A percentile compares a stretch with the other conserved stretches of the same genome.
phyloP scores from a whole-genome alignment of 768 basidiomycete genomes.

The Naganishia friedmannii region DNA sequence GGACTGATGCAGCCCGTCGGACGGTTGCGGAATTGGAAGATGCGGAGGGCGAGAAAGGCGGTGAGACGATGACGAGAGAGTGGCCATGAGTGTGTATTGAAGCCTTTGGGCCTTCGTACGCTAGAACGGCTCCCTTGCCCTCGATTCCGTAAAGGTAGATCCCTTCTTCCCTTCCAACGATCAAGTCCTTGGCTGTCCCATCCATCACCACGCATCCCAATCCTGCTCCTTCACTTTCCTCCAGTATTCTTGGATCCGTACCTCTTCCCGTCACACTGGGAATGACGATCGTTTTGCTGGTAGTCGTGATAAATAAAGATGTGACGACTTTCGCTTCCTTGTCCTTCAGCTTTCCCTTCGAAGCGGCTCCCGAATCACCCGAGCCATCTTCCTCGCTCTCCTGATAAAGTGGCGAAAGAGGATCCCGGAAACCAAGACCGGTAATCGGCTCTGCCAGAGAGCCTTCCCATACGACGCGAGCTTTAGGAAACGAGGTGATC shows the following conservation, averaged over 20 bases:
- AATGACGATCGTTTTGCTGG: conserved; percentile 66
- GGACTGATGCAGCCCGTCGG: conserved; percentile 55
- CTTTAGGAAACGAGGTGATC: conserved; percentile 77
- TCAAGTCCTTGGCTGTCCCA: conserved; percentile 63
- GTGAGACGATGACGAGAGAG: conserved; percentile 85
- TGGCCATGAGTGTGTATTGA: conserved; percentile 73
- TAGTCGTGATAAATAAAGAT: conserved; percentile 79
- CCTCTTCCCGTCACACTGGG: conserved; percentile 72
- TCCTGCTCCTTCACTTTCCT: conserved; percentile 73
- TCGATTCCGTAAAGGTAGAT: conserved; percentile 80
- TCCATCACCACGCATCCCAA: conserved; percentile 83
- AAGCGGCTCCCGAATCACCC: conserved; percentile 29
- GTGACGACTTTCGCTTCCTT: conserved; percentile 12
- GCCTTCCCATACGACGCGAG: conserved; percentile 72
- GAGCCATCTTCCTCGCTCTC: conserved; percentile 39
- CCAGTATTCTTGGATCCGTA: conserved; percentile 67
- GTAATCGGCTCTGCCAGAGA: conserved; percentile 84
- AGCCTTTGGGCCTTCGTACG: conserved; percentile 88
- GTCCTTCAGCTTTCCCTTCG: conserved; percentile 14
- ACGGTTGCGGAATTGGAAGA: conserved; percentile 70
- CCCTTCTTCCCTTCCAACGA: conserved; percentile 86
- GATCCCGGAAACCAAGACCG: conserved; percentile 80
- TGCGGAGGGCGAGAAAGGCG: conserved; percentile 69
- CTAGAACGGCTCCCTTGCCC: conserved; percentile 77
- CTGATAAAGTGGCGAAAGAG: conserved; percentile 43